These are phyloP conservation scores for Amauroascus niger DNA, from an alignment of 2,329 filamentous ascomycete genomes.

Conservation along the genomic window DNA sequence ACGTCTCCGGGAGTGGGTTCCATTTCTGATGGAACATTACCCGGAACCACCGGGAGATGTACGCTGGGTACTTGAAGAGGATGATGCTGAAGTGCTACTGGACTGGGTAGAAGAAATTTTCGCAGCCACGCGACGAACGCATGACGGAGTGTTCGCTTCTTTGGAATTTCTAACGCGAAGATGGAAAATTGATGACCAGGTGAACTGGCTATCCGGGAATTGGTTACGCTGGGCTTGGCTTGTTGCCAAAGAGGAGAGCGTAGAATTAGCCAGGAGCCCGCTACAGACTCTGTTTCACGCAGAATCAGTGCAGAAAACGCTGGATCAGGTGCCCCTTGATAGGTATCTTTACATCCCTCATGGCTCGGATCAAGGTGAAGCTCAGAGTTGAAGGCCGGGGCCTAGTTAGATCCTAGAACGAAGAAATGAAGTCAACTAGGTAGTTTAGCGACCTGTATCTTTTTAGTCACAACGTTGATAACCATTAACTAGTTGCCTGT, in stretches of 20 bases:
- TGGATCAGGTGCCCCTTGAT: constrained; percentile 11
- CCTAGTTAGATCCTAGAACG: neutral
- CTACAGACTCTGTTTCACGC: constrained; percentile 23
- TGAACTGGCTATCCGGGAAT: constrained; percentile 30
- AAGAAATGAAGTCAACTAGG: neutral
- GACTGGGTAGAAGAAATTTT: constrained; percentile 18
- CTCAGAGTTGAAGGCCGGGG: neutral
- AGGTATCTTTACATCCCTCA: constrained; percentile 33
- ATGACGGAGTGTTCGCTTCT: neutral
- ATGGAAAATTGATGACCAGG: constrained; percentile 11
- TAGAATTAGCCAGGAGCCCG: constrained; percentile 30
- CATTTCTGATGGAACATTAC: constrained; percentile 30
- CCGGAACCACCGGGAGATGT: constrained; percentile 25
- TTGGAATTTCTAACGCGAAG: neutral
- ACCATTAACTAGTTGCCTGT: too few relatives aligned
- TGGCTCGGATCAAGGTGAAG: neutral
- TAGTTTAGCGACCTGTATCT: too few relatives aligned
- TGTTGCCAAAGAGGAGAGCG: constrained; percentile 33
- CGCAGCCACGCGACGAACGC: neutral
- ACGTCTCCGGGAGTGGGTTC: constrained; percentile 30
- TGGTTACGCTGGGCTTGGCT: constrained; percentile 39
- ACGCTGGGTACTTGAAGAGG: constrained; percentile 25
- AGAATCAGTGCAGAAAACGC: neutral
- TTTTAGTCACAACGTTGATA: too few relatives aligned
- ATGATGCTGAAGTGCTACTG: constrained; percentile 22